Conservation (phyloP, 2,329 filamentous ascomycete species). For the Zopfia rhizophila region DNA sequence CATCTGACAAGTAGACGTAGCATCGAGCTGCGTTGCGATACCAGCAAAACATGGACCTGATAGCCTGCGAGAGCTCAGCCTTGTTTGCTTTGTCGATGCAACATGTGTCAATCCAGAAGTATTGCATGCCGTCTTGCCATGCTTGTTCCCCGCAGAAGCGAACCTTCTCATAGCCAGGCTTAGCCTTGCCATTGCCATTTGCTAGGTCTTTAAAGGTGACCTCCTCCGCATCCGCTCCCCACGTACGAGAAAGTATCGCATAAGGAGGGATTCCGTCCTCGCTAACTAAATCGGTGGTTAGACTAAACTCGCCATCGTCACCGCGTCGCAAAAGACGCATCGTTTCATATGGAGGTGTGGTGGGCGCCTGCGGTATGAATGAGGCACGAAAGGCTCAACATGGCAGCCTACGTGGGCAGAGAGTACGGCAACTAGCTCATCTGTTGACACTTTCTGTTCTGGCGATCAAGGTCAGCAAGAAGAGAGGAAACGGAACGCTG, state of each 20-base stretch:
- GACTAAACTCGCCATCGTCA: conserved; percentile 13
- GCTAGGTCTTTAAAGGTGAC: conserved; percentile 36
- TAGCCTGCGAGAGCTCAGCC: conserved; percentile 2
- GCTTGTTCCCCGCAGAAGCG: conserved; percentile 16
- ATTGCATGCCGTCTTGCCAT: not conserved
- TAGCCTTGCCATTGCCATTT: conserved; percentile 8
- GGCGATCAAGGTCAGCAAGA: too few species aligned
- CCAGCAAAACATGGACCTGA: conserved; percentile 9
- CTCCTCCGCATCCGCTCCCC: conserved; percentile 40
- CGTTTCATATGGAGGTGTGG: conserved; percentile 7
- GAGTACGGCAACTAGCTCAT: too few species aligned
- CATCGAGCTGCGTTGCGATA: not conserved
- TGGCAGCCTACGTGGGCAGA: too few species aligned
- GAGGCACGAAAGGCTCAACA: conserved; percentile 9
- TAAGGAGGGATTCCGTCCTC: conserved; percentile 34
- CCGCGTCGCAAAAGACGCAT: conserved; percentile 24
- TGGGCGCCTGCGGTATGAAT: conserved; percentile 4
- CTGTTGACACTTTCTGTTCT: too few species aligned
- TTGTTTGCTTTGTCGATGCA: conserved; percentile 10
- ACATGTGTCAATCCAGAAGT: conserved; percentile 10
- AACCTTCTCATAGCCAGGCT: conserved; percentile 27
- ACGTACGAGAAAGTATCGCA: conserved; percentile 50
- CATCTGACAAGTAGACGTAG: conserved; percentile 3
- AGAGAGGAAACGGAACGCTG: too few species aligned
- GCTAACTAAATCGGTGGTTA: conserved; percentile 6